A percentile compares a stretch with the other conserved stretches of the same genome.
These are phyloP conservation scores for Picea engelmannii DNA, from an alignment of 83 land plant genomes.

Conservation along the genomic window DNA sequence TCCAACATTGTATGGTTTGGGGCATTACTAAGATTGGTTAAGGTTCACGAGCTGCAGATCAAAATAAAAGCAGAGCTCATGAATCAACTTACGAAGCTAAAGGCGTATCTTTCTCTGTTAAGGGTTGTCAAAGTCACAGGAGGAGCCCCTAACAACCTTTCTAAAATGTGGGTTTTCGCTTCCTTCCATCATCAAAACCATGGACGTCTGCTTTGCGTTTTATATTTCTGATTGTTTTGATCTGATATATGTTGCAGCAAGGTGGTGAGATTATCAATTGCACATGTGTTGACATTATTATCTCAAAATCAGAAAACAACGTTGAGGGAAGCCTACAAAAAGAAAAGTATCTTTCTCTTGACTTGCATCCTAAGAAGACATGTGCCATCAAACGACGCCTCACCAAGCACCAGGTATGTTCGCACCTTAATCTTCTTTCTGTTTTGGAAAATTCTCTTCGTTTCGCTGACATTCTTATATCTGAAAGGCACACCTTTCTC, in stretches of 20 bases:
- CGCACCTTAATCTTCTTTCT: no score
- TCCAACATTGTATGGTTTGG: no score
- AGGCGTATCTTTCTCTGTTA: constrained; percentile 47
- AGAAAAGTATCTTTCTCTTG: constrained; percentile 71
- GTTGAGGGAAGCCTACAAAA: constrained; percentile 71
- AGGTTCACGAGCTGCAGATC: constrained; percentile 30
- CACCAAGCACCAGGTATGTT: constrained; percentile 74
- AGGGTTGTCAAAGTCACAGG: constrained; percentile 59
- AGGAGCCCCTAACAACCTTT: constrained; percentile 56
- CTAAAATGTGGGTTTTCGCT: constrained; percentile 34
- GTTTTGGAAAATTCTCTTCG: no score
- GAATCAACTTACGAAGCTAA: constrained; percentile 48
- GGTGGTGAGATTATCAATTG: constrained; percentile 80
- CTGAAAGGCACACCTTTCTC: no score
- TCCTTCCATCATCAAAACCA: no score
- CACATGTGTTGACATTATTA: constrained; percentile 77
- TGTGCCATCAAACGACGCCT: constrained; percentile 75
- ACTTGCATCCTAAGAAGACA: constrained; percentile 85
- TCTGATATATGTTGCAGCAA: constrained; percentile 49
- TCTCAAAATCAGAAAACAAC: constrained; percentile 82
- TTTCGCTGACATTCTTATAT: no score
- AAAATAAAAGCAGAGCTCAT: constrained; percentile 45
- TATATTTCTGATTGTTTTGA: no score
- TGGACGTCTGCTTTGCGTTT: no score
- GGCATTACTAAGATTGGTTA: no score